These are phyloP conservation scores for Talaromyces sp. DNA, from an alignment of 2,329 filamentous ascomycete genomes.

Conservation along the genomic window DNA sequence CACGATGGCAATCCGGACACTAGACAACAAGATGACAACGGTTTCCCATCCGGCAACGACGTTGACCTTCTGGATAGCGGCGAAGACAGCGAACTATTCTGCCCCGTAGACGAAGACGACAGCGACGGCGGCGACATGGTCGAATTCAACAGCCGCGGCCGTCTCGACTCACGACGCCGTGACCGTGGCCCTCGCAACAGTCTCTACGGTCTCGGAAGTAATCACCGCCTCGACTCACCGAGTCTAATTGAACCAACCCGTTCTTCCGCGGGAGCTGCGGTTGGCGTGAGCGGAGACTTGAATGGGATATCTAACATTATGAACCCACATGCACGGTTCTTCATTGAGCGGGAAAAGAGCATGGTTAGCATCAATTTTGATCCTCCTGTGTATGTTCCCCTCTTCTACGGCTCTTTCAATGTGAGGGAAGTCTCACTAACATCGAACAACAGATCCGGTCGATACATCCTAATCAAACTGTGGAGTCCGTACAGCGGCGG, in stretches of 20 bases:
- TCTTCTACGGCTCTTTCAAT: neutral
- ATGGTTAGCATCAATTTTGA: conserved; percentile 81
- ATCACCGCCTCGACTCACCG: conserved; percentile 26
- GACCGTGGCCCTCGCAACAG: conserved; percentile 25
- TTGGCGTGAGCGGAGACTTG: conserved; percentile 2
- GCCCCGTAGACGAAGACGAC: conserved; percentile 34
- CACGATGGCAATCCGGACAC: conserved; percentile 37
- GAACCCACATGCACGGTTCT: conserved; percentile 75
- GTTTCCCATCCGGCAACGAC: conserved; percentile 26
- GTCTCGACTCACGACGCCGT: conserved; percentile 29
- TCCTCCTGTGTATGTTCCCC: conserved; percentile 40
- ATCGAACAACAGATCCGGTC: conserved; percentile 58
- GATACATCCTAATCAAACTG: conserved; percentile 84
- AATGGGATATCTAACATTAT: conserved; percentile 51
- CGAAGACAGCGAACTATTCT: conserved; percentile 34
- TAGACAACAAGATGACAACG: conserved; percentile 37
- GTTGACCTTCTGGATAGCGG: conserved; percentile 28
- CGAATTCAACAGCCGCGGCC: conserved; percentile 28
- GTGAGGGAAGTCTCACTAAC: conserved; percentile 17
- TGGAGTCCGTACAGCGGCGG: conserved; percentile 74
- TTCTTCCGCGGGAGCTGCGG: conserved; percentile 11
- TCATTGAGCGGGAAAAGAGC: conserved; percentile 77
- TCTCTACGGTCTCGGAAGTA: conserved; percentile 23
- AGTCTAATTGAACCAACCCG: conserved; percentile 32
- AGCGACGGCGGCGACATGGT: conserved; percentile 31